Conservation (phyloP, 495 filamentous ascomycete genomes). For the Letharia lupina region DNA sequence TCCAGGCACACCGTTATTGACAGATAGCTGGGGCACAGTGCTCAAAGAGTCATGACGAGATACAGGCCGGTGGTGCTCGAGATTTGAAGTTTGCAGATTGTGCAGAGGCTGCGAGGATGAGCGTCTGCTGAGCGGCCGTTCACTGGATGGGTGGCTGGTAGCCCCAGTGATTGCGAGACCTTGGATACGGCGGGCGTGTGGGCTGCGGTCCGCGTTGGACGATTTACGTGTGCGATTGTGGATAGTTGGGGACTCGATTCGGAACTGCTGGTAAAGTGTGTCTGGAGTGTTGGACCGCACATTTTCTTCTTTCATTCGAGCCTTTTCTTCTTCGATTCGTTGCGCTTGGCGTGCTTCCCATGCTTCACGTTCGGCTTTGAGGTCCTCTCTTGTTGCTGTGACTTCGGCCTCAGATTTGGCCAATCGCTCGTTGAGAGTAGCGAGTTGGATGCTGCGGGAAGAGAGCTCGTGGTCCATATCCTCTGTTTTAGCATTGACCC, state of each 20-base stretch:
- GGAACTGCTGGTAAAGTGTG: conserved; percentile 38
- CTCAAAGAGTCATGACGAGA: conserved; percentile 33
- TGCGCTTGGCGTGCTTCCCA: conserved; percentile 54
- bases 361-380: conserved; percentile 61
- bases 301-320: conserved; percentile 61
- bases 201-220: conserved; percentile 32
- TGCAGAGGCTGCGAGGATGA: conserved; percentile 40
- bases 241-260: conserved; percentile 41
- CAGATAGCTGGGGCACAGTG: conserved; percentile 29
- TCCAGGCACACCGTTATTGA: conserved; percentile 33
- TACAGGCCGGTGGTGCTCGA: conserved; percentile 39
- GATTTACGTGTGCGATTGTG: conserved; percentile 40
- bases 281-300: conserved; percentile 26
- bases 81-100: conserved; percentile 34
- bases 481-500: conserved; percentile 53
- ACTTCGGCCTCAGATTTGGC: conserved; percentile 58
- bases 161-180: conserved; percentile 32
- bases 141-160: conserved; percentile 17
- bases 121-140: conserved; percentile 39
- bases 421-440: conserved; percentile 53
- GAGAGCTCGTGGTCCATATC: conserved; percentile 49
- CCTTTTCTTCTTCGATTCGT: conserved; percentile 62
- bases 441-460: conserved; percentile 54
- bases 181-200: conserved; percentile 26
- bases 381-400: conserved; percentile 48